phyloP scores from a whole-genome alignment of 176 grass and related monocot species.

The Ensete glaucum region DNA sequence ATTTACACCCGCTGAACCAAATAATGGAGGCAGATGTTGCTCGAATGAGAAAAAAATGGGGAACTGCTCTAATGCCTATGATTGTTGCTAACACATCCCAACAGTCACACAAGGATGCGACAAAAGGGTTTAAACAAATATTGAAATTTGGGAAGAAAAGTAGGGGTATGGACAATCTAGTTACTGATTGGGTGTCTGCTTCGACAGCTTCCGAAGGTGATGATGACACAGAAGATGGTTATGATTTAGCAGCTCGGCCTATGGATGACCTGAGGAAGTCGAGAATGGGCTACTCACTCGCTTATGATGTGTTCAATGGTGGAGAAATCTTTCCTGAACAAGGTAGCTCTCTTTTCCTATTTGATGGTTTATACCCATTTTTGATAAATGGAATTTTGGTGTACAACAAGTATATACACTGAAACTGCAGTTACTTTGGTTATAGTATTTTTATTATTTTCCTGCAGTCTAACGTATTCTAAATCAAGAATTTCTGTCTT shows the following conservation, averaged over 20 bases:
- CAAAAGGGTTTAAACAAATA: slow-evolving; percentile 88
- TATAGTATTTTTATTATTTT: not conserved
- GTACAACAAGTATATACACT: too few species aligned
- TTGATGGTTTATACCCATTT: too few species aligned
- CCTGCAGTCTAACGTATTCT: not conserved
- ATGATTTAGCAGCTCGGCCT: slow-evolving; percentile 38
- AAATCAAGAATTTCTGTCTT: not conserved
- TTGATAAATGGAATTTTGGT: not conserved
- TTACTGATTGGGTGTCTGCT: slow-evolving; percentile 90
- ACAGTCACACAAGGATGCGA: slow-evolving; percentile 65
- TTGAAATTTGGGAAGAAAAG: slow-evolving; percentile 96
- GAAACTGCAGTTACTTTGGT: not conserved
- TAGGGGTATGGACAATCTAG: slow-evolving; percentile 46
- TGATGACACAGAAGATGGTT: slow-evolving; percentile 70
- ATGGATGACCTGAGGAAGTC: slow-evolving; percentile 79
- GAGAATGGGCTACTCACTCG: slow-evolving; percentile 56
- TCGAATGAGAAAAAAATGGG: slow-evolving; percentile 92
- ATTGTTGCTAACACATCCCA: slow-evolving; percentile 55
- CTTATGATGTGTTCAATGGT: slow-evolving; percentile 57
- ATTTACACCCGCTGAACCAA: slow-evolving; percentile 63
- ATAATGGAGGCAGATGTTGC: slow-evolving; percentile 60
- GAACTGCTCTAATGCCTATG: slow-evolving; percentile 68
- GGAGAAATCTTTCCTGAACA: slow-evolving; percentile 65
- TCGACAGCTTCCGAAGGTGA: slow-evolving; percentile 97
- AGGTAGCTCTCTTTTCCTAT: slow-evolving; percentile 35